These are phyloP conservation scores for Cylindrotheca fusiformis DNA, from an alignment of 108 stramenopile genomes.

Conservation along the genomic window DNA sequence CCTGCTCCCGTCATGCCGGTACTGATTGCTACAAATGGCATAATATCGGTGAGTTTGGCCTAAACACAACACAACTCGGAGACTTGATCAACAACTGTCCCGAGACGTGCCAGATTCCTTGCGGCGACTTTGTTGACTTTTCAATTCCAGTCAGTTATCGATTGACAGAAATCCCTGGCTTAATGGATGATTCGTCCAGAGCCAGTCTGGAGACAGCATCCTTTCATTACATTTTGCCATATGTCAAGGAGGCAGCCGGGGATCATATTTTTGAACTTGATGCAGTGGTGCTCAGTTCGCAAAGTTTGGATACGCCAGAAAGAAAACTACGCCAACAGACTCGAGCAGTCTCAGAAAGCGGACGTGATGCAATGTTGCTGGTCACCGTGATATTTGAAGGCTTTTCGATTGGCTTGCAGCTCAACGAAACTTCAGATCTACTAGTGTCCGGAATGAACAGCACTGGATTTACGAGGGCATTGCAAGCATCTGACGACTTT, in stretches of 20 bases:
- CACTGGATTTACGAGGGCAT: conserved; percentile 3
- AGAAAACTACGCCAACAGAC: neutral
- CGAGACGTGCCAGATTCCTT: conserved; percentile 36
- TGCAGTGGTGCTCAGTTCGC: conserved; percentile 8
- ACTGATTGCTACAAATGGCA: conserved; percentile 43
- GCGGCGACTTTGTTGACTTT: conserved; percentile 26
- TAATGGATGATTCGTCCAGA: conserved; percentile 15
- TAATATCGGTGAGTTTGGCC: conserved; percentile 28
- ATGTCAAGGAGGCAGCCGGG: neutral
- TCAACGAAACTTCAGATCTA: conserved; percentile 4
- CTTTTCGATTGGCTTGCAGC: conserved; percentile 14
- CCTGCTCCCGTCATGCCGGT: conserved; percentile 28
- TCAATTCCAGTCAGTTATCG: conserved; percentile 12
- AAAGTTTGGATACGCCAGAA: neutral
- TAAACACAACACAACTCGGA: conserved; percentile 17
- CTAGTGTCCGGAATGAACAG: conserved; percentile 18
- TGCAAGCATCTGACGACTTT: conserved; percentile 20
- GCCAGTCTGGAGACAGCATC: conserved; percentile 5
- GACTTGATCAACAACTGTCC: conserved; percentile 38
- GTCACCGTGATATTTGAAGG: conserved; percentile 18
- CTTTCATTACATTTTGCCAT: neutral
- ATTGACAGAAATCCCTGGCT: conserved; percentile 14
- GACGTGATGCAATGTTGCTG: neutral
- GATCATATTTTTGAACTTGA: conserved; percentile 17
- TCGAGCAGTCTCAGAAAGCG: neutral